Conservation (phyloP, 2,329 filamentous ascomycete genomes). For the Thielaviopsis euricoi region DNA sequence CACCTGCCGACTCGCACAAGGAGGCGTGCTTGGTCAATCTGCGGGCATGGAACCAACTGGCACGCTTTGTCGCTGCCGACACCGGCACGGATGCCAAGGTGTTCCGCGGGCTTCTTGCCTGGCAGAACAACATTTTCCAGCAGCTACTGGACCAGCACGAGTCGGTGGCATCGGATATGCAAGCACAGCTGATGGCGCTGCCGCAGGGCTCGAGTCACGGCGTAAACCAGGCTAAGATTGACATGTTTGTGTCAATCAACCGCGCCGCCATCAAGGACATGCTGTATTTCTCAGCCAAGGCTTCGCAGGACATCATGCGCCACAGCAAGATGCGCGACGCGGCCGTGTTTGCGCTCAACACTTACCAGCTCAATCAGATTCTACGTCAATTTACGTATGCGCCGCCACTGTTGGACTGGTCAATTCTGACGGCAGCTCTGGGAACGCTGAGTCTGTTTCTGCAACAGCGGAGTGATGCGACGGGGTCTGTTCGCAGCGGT, state of each 20-base stretch:
- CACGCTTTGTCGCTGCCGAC: conserved; percentile 39
- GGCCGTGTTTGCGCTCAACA: conserved; percentile 33
- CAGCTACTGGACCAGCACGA: conserved; percentile 41
- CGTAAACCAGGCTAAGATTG: conserved; percentile 28
- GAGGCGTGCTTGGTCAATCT: conserved; percentile 49
- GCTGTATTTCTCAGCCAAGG: conserved; percentile 29
- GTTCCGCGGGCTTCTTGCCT: conserved; percentile 28
- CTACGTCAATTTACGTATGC: conserved; percentile 31
- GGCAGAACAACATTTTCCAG: conserved; percentile 42
- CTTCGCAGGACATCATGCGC: conserved; percentile 34
- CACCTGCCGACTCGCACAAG: conserved; percentile 44
- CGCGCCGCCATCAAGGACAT: conserved; percentile 37
- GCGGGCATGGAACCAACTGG: conserved; percentile 45
- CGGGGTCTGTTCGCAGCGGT: background rate
- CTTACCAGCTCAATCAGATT: conserved; percentile 32
- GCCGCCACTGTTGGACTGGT: conserved; percentile 29
- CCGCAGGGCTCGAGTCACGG: conserved; percentile 24
- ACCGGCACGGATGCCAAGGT: conserved; percentile 26
- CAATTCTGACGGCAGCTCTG: conserved; percentile 27
- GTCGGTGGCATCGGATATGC: conserved; percentile 37
- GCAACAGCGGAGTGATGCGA: conserved; percentile 7
- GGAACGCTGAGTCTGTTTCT: conserved; percentile 32
- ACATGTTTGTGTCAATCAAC: conserved; percentile 34
- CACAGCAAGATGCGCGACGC: conserved; percentile 28
- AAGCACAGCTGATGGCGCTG: conserved; percentile 36